Conservation (phyloP, 202 grass and related monocot species). For the Dendrocalamus latiflorus region DNA sequence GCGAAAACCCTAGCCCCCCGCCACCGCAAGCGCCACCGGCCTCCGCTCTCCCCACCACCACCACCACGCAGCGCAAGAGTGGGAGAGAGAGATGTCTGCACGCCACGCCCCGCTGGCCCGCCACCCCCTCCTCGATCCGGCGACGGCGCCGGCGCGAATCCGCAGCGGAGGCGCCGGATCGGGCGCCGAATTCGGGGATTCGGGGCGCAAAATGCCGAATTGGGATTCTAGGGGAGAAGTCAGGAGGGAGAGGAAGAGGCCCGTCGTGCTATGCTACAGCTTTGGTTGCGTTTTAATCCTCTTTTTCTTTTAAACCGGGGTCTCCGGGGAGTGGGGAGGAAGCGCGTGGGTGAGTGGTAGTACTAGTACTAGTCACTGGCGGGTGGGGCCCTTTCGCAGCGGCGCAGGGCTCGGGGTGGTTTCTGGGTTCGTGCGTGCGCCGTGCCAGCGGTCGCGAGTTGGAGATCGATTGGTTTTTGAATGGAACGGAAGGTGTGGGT, state of each 20-base stretch:
- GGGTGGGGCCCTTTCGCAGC: background rate
- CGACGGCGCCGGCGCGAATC: background rate
- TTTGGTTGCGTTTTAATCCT: slow-evolving; percentile 18
- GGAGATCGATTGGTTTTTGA: background rate
- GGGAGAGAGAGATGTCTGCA: background rate
- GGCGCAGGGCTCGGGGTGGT: background rate
- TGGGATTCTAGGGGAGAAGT: background rate
- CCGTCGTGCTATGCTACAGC: background rate
- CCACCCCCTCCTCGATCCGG: background rate
- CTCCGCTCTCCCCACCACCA: background rate
- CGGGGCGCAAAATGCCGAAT: background rate
- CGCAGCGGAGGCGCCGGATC: too few relatives aligned
- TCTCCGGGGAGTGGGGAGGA: background rate
- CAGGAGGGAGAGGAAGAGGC: too few relatives aligned
- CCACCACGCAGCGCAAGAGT: background rate
- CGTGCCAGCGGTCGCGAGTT: background rate
- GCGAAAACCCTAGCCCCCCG: background rate
- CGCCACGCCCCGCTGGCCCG: background rate
- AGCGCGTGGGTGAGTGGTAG: background rate
- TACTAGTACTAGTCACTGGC: background rate
- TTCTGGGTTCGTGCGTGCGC: too few relatives aligned
- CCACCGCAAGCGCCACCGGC: background rate
- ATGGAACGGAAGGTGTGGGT: background rate
- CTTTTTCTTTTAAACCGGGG: slow-evolving; percentile 25
- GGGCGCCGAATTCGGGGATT: background rate